Base-by-base conservation (phyloP, 2,329 filamentous ascomycete species). In the Fusarium mundagurra region DNA sequence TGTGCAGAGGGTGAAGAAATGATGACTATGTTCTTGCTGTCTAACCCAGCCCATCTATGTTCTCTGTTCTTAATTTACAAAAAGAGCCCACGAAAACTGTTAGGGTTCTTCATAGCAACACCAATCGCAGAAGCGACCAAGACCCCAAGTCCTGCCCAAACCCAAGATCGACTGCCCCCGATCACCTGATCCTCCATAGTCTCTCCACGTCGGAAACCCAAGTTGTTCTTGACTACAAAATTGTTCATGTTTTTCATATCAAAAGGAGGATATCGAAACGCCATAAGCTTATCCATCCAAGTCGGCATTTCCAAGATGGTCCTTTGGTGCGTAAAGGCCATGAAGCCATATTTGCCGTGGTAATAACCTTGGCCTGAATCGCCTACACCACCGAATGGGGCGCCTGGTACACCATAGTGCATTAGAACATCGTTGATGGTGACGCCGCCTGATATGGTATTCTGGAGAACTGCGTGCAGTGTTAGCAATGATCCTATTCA, bases 331-430 rank as follows among this genome's bases (percentile, higher is more conserved):
- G 75, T 76, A 43, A 83, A 83, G 17, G 75, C 75, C 12, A 81
- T 76, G 73, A 87, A 81, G 31, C 85, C 83, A 64, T 83, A 81
- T 48, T 76, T 74, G 10, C 86, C 86, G 62, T 86, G 84, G 70
- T 87, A 86, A 24, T 77, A 75, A 24, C 86, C 86, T 31, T 80
- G 78, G 6, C 86, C 86, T 1, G 83, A 85, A 18, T 80, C 80
- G 18, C 86, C 86, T 24, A 86, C 83, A 11, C 86, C 85, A 20
- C 86, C 86, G 66, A 87, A 87, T 2, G 86, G 85, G 1, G 83
- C 83, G 18, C 77, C 79, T 1, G 79, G 79, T n/a, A 83, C 78
- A 2, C 73, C 77, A 31, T 81, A 80, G 51, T 87, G 85, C 11
- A 85, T 71, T 38, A 82, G 73, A 20, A 80, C 78, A 69, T 85